Base-by-base conservation (phyloP, 2,329 filamentous ascomycete species). In the Fusarium nematophilum region DNA sequence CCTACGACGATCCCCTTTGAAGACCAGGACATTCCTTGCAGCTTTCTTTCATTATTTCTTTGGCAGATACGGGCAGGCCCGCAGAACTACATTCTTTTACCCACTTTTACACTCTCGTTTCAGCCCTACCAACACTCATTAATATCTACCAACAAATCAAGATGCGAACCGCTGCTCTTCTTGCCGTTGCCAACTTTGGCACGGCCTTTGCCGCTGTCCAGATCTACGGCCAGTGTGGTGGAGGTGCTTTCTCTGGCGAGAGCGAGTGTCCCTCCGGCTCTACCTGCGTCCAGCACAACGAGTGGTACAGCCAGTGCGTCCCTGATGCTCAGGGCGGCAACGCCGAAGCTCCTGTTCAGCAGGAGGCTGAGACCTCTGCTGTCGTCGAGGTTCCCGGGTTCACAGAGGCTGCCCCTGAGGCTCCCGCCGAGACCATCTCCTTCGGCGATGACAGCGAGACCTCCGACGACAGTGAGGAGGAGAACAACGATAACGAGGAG, bases 261-360 rank as follows among this genome's bases (percentile, higher is more conserved):
- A 46, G 45, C 4, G 38, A 59, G n/a, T 67, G 65, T n/a, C 25
- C 47, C 13, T 55, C 54, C 21, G 57, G 59, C 18, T 51, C 62
- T 25, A 42, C 52, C 10, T 67, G 62, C 29, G 59, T 54, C 5
- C 21, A 37, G 25, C 42, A 54, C 14, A 68, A 55, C 25, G 59
- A 66, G 17, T 66, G 57, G 62, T 66, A 67, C 31, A 66, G 65
- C 27, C 59, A 66, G 44, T 68, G 57, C 11, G 25, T 64, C 9
- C 62, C 62, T 13, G 11, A 25, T 15, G 37, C 49, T 6, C 42
- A 48, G 36, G 45, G 33, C 14, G 40, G 40, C 21, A 34, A 29
- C 9, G 43, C 26, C 11, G 44, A 31, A 5, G 18, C 53, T 27
- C 48, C 62, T 6, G 27, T 37, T 9, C 25, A 64, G 37, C 38